These are phyloP conservation scores for Syncephalastrum monosporum DNA, from an alignment of 371 early-diverging fungal species.

Conservation along the genomic window DNA sequence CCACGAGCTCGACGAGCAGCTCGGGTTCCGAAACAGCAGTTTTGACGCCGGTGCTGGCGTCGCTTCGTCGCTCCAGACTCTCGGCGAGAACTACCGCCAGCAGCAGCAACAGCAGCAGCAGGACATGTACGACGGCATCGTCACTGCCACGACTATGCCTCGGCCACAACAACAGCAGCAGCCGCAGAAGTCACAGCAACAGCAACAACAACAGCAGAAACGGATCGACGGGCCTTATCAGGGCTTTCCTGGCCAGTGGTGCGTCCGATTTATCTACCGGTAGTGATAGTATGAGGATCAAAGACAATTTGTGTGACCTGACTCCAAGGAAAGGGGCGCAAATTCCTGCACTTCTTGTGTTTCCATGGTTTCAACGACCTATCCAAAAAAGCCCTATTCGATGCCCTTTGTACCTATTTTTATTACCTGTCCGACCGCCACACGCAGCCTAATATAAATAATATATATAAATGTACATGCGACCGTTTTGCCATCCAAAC, in stretches of 20 bases:
- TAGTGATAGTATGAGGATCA: neutral
- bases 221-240: neutral
- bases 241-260: conserved; percentile 11
- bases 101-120: neutral
- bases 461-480: neutral
- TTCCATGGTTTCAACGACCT: conserved; percentile 1
- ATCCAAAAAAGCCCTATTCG: too few species aligned
- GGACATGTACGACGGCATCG: neutral
- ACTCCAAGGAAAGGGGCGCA: neutral
- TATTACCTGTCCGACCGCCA: too few species aligned
- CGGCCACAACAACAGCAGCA: too few species aligned
- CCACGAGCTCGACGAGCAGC: conserved; percentile 55
- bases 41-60: conserved; percentile 3
- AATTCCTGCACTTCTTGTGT: conserved; percentile 5
- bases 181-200: too few species aligned
- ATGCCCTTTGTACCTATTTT: too few species aligned
- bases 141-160: neutral
- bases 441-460: too few species aligned
- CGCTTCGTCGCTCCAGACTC: conserved; percentile 1
- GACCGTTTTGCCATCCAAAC: too few species aligned
- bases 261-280: conserved; percentile 17
- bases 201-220: neutral
- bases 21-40: conserved; percentile 21
- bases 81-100: neutral
- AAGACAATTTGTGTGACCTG: neutral